These are phyloP conservation scores for Plasmodium gonderi DNA, from an alignment of 169 alveolate species.

Conservation along the genomic window DNA sequence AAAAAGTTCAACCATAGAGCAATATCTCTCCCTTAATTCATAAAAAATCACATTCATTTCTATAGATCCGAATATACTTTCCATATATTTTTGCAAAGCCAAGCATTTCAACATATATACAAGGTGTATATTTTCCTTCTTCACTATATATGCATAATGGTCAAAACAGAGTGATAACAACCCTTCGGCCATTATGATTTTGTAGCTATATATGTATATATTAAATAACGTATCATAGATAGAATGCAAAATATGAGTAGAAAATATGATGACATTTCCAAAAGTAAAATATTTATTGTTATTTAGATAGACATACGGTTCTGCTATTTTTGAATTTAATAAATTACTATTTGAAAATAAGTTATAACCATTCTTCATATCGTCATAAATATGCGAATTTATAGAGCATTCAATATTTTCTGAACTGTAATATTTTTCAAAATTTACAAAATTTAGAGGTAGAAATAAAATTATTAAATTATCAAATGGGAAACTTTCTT, in stretches of 20 bases:
- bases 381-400: constrained; percentile 35
- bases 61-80: constrained; percentile 24
- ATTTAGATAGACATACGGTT: constrained; percentile 47
- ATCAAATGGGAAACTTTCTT: constrained; percentile 57
- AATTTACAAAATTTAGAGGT: constrained; percentile 26
- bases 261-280: constrained; percentile 50
- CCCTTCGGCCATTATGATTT: constrained; percentile 65
- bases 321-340: constrained; percentile 50
- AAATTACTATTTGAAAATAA: constrained; percentile 52
- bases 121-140: constrained; percentile 24
- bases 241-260: constrained; percentile 22
- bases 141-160: constrained; percentile 1
- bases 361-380: constrained; percentile 52
- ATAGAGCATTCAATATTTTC: constrained; percentile 50
- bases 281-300: constrained; percentile 37
- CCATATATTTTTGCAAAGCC: constrained; percentile 43
- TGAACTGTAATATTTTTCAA: constrained; percentile 25
- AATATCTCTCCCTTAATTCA: constrained; percentile 59
- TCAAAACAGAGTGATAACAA: constrained; percentile 50
- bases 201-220: constrained; percentile 35
- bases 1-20: constrained; percentile 49
- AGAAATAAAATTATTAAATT: constrained; percentile 41
- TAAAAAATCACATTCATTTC: constrained; percentile 72
- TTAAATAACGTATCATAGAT: constrained; percentile 59
- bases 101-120: constrained; percentile 30